Evolutionary conservation across 2,329 filamentous ascomycete genomes (phyloP), one percentile per base, ranked within the genome.

Genomic region (Basipetospora chlamydospora): DNA sequence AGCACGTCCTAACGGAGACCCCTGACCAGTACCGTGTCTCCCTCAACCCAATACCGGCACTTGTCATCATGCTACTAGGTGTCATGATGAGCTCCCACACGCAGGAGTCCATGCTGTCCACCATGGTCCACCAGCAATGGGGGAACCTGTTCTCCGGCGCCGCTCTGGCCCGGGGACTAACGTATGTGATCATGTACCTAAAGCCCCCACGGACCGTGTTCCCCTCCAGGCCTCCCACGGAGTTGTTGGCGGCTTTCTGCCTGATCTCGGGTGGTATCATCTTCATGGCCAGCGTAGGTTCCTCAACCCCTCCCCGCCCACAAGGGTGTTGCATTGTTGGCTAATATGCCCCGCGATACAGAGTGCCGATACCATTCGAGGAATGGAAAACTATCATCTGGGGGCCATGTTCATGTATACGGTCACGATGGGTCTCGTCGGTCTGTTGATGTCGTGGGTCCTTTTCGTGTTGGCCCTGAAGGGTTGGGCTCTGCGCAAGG

Each of bases 31-130:
- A 92, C 54, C 59, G 64, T 10, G 72, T 86, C 44, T 83, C 87
- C 1, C 66, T 90, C 52, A 95, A 96, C 54, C 88, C 87, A 1
- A 73, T 96, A 46, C 90, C 88, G 0, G 83, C 78, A 1, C 65
- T 96, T 4, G 73, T 94, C 33, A 88, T 96, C 45, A 64, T 95
- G 40, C 64, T 95, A 1, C 66, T 95, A 2, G 90, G 90, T 23
- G 73, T 87, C 53, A 90, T 94, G 82, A 96, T 96, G 88, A 80
- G 80, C 50, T 85, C 82, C 18, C 88, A 96, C 56, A 83, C 88
- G 41, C 87, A 94, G 54, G 55, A 65, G 20, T 82, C 76, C 41
- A 84, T 85, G 78, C 69, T 86, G 32, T 88, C 85, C 8, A 83
- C 77, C 46, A 94, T 90, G 83, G 72, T 96, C 33, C 88, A 96